Conservation (phyloP, 2,329 filamentous ascomycete species). For the Ceratocystis colombiana region DNA sequence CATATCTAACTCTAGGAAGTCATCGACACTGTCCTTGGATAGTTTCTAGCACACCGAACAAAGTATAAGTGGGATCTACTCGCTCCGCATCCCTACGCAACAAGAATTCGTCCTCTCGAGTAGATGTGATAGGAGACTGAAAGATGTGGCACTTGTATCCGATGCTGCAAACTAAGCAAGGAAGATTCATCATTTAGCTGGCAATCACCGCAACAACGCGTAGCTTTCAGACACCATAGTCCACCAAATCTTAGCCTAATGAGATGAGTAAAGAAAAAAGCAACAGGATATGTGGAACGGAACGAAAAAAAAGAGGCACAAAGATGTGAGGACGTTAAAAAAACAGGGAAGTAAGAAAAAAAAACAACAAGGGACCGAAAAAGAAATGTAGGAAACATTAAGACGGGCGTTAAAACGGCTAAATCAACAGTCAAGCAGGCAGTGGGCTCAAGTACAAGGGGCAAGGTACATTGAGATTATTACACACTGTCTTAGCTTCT, state of each 20-base stretch:
- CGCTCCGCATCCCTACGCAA: neutral
- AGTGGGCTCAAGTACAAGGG: neutral
- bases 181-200: neutral
- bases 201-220: neutral
- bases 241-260: neutral
- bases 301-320: neutral
- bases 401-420: neutral
- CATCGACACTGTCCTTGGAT: neutral
- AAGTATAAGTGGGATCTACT: conserved; percentile 15
- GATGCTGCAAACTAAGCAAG: neutral
- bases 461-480: neutral
- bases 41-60: conserved; percentile 9
- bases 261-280: neutral
- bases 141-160: neutral
- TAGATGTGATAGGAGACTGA: neutral
- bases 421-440: conserved; percentile 7
- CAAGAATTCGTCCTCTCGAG: neutral
- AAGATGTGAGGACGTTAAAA: conserved; percentile 1
- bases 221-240: neutral
- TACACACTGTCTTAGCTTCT: neutral
- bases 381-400: conserved; percentile 9
- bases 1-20: conserved; percentile 16
- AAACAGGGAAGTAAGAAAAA: conserved; percentile 2
- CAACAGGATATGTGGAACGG: conserved; percentile 11
- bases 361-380: neutral